A percentile compares a stretch with the other conserved stretches of the same genome.
Conservation (phyloP, 148 eudicot genomes). For the Rhododendron mucronatum region DNA sequence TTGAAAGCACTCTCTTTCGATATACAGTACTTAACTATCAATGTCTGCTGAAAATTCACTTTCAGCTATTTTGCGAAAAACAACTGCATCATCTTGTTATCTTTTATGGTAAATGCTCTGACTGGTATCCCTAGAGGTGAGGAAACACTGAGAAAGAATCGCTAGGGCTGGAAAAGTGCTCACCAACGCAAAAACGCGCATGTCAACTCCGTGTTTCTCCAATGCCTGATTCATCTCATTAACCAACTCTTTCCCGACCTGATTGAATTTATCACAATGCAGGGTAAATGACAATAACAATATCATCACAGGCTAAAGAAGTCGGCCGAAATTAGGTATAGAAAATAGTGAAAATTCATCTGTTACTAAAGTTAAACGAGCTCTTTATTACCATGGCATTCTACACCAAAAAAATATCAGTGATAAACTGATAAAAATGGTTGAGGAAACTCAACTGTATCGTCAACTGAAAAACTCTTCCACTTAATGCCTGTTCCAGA, state of each 20-base stretch:
- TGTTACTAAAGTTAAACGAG: no score
- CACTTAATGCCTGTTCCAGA: conserved; percentile 32
- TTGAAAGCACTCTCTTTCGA: not conserved
- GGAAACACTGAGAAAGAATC: not conserved
- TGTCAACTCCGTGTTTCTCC: conserved; percentile 37
- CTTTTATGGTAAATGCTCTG: no score
- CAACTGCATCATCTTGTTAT: not conserved
- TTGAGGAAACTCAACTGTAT: conserved; percentile 35
- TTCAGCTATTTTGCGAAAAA: not conserved
- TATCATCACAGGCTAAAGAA: not conserved
- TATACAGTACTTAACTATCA: not conserved
- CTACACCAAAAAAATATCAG: not conserved
- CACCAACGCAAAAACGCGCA: conserved; percentile 39
- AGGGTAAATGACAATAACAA: not conserved
- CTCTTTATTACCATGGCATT: not conserved
- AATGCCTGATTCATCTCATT: conserved; percentile 36
- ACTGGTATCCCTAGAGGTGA: no score
- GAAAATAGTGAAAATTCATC: not conserved
- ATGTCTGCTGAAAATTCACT: not conserved
- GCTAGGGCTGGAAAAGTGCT: not conserved
- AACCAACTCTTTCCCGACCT: conserved; percentile 37
- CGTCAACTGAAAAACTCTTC: conserved; percentile 28
- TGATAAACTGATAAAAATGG: not conserved
- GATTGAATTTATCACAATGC: not conserved
- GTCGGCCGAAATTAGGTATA: not conserved